These are phyloP conservation scores for Globisporangium apiculatum DNA, from an alignment of 352 stramenopile genomes.

Conservation along the genomic window DNA sequence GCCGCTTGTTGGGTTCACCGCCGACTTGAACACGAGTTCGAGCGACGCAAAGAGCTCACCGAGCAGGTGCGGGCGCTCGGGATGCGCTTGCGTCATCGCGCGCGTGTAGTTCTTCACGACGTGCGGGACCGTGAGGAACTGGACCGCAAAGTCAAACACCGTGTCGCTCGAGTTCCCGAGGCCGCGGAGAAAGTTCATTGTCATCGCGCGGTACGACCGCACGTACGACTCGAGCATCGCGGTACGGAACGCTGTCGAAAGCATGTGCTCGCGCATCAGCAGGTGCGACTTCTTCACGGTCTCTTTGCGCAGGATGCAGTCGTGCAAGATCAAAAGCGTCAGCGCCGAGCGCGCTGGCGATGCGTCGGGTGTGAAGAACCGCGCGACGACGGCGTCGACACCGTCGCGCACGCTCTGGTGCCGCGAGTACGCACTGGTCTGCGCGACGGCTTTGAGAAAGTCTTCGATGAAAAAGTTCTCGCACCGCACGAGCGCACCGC, in stretches of 20 bases:
- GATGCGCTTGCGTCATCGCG: slow-evolving; percentile 36
- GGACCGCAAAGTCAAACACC: slow-evolving; percentile 86
- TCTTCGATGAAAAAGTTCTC: slow-evolving; percentile 76
- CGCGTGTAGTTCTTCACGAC: slow-evolving; percentile 74
- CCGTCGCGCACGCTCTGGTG: slow-evolving; percentile 62
- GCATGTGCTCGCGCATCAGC: slow-evolving; percentile 72
- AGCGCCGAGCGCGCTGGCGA: slow-evolving; percentile 20
- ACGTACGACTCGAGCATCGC: slow-evolving; percentile 76
- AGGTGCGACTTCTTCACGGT: slow-evolving; percentile 49
- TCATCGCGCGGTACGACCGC: slow-evolving; percentile 64
- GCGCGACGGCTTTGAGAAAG: slow-evolving; percentile 55
- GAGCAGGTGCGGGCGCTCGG: slow-evolving; percentile 52
- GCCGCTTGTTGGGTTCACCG: slow-evolving; percentile 29
- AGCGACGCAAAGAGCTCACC: slow-evolving; percentile 52
- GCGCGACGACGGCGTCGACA: slow-evolving; percentile 40
- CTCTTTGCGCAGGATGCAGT: slow-evolving; percentile 56
- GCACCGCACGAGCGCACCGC: slow-evolving; percentile 27
- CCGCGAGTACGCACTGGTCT: slow-evolving; percentile 39
- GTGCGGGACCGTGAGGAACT: slow-evolving; percentile 80
- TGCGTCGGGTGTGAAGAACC: slow-evolving; percentile 24
- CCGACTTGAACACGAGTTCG: slow-evolving; percentile 53
- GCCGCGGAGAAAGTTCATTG: slow-evolving; percentile 65
- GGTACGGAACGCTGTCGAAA: slow-evolving; percentile 60
- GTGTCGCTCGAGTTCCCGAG: slow-evolving; percentile 79
- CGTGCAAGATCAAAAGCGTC: slow-evolving; percentile 55